Evolutionary conservation across 2,329 filamentous ascomycete genomes (phyloP).

Genomic region (Truncatella angustata): DNA sequence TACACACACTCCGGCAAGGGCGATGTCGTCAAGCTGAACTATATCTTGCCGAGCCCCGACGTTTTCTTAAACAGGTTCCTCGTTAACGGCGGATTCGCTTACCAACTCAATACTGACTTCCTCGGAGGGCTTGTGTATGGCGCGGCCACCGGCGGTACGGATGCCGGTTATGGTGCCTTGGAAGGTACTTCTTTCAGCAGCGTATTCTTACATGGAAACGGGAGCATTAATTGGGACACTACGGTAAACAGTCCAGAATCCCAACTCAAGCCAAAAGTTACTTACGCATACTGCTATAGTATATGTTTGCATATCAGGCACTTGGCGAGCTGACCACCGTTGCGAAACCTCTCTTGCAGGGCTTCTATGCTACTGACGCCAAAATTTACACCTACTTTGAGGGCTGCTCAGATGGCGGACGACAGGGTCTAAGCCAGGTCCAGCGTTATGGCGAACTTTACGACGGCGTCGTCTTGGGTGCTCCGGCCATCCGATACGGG

Average conservation of each 20-base stretch:
- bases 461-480: slow-evolving; percentile 6
- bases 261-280: background rate
- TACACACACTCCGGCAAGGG: slow-evolving; percentile 2
- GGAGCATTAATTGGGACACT: slow-evolving; percentile 16
- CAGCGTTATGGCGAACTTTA: slow-evolving; percentile 3
- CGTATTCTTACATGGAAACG: slow-evolving; percentile 1
- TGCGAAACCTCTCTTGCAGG: slow-evolving; percentile 14
- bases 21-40: slow-evolving; percentile 19
- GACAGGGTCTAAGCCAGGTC: slow-evolving; percentile 5
- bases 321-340: slow-evolving; percentile 3
- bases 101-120: slow-evolving; percentile 1
- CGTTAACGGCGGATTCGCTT: background rate
- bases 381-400: slow-evolving; percentile 11
- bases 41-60: slow-evolving; percentile 12
- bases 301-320: slow-evolving; percentile 29
- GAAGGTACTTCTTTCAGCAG: slow-evolving; percentile 3
- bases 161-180: slow-evolving; percentile 4
- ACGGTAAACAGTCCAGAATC: slow-evolving; percentile 15
- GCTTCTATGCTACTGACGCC: slow-evolving; percentile 30
- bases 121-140: slow-evolving; percentile 5
- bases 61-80: slow-evolving; percentile 35
- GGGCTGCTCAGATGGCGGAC: slow-evolving; percentile 8
- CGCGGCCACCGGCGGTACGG: slow-evolving; percentile 4
- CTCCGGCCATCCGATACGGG: slow-evolving; percentile 3
- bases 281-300: slow-evolving; percentile 13